Evolutionary conservation across 345 rosid genomes (phyloP), one percentile per base, ranked within the genome.

Genomic region (Luvunga scandens): DNA sequence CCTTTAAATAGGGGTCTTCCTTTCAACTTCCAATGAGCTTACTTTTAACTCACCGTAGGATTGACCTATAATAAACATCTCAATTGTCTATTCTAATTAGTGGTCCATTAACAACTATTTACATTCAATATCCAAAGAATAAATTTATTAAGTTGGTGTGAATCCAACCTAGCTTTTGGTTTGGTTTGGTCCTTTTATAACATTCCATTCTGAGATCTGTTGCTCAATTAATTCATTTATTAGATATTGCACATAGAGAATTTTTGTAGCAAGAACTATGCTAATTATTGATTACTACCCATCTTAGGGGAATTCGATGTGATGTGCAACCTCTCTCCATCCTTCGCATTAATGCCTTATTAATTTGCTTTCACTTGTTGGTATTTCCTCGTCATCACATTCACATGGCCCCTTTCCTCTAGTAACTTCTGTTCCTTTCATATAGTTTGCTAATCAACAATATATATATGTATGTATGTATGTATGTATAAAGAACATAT

Each of bases 111-210:
- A 53, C 70, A 70, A 69, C 75, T 48, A 25, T 39, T 45, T 27
- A 31, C 14, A 60, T 66, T 76, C 21, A 78, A 27, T 77, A 59
- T 24, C 48, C 39, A 68, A 59, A 59, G 75, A 75, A 75, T 61
- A 22, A 50, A 53, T 53, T 45, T 16, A 69, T 45, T 34, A 21
- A 65, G 39, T 74, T 70, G 66, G 14, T 69, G 22, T 66, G 74
- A 53, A 8, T 62, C 76, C 71, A 68, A 34, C 73, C 50, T 45
- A 45, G 50, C 50, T 12, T 2, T 13, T 45, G 50, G 30, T 27
- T 34, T 53, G 22, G 22, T 53, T 73, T 77, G 78, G 82, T 85
- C 81, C 82, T 75, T 76, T 78, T 69, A 36, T 53, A 73, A 77
- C 85, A 81, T 86, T 79, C 83, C 79, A 36, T 74, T 66, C 33